Conservation (phyloP, 2,329 filamentous ascomycete genomes). For the Phyllosticta ampelicida region DNA sequence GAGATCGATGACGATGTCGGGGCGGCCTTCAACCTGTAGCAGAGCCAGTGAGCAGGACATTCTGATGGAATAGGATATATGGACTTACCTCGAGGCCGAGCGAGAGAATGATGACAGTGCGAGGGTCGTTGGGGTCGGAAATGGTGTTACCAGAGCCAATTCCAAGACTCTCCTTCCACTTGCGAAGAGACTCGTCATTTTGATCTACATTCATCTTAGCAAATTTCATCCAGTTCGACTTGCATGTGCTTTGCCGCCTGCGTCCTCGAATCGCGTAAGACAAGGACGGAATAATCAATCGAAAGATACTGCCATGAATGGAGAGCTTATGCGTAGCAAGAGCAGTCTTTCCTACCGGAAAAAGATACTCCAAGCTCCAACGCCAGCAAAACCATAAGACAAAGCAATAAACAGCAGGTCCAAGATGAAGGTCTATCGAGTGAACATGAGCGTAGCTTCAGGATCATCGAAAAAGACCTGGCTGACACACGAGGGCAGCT, state of each 20-base stretch:
- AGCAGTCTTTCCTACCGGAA: neutral
- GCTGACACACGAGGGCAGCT: no score
- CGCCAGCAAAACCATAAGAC: neutral
- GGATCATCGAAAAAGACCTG: no score
- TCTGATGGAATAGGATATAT: no score
- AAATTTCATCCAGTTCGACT: neutral
- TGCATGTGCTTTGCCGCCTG: slow-evolving; percentile 2
- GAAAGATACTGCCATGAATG: neutral
- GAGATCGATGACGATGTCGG: slow-evolving; percentile 82
- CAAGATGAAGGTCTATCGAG: neutral
- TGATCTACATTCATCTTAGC: slow-evolving; percentile 36
- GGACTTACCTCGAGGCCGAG: slow-evolving; percentile 60
- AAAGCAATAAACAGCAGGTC: neutral
- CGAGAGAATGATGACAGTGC: slow-evolving; percentile 86
- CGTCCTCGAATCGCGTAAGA: neutral
- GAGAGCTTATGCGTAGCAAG: neutral
- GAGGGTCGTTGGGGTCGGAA: slow-evolving; percentile 57
- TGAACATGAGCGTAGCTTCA: neutral
- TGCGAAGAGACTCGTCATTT: slow-evolving; percentile 85
- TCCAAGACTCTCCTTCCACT: slow-evolving; percentile 95
- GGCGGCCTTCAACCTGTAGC: slow-evolving; percentile 57
- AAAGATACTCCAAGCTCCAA: neutral
- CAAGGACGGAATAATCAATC: neutral
- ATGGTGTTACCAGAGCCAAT: slow-evolving; percentile 51
- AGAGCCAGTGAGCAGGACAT: neutral